Base-by-base conservation (phyloP, 2,329 filamentous ascomycete species). In the Microdochium nivale region DNA sequence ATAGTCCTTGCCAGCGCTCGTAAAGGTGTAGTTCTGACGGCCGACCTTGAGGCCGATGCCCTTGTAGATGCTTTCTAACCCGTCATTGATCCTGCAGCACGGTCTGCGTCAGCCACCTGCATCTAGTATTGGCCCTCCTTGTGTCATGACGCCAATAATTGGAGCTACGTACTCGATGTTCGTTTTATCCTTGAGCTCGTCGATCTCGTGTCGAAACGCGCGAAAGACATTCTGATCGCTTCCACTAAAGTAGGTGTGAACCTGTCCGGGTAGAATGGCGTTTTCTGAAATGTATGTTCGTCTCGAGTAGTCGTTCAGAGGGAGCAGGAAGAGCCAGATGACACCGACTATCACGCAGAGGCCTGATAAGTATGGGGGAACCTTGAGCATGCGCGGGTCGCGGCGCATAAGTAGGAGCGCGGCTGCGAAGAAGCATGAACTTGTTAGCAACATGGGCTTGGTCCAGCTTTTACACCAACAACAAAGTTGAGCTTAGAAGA, bases 271-370 rank as follows among this genome's bases (percentile, higher is more conserved):
- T 14, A 99, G 76, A 32, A 99, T 82, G 11, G 94, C 94, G 67
- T 99, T 99, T 69, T 99, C 94, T 44, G 92, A 97, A 53, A 99
- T 94, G 69, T 99, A 99, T 1, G 92, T 99, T 54, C 81, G 79
- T 58, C 94, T 84, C 49, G 90, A 96, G 73, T 97, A 96, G 58
- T 91, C 81, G 68, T 97, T 81, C 50, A 97, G 78, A 2, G 94
- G 94, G 1, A 99, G 81, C 30, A 97, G 77, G 23, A 96, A 81
- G 14, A 99, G 83, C 89, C 92, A 99, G 59, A 83, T 80, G 52
- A 96, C 80, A 50, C 94, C 94, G 61, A 96, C 80, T 48, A 92
- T 62, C 60, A 97, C 83, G 70, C 88, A 95, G 40, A 95, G 73
- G 49, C 90, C 78, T 32, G 92, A 96, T 32, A 97, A 73, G 72